Base-by-base conservation (phyloP, 164 flowering plant genomes). In the Houttuynia cordata region DNA sequence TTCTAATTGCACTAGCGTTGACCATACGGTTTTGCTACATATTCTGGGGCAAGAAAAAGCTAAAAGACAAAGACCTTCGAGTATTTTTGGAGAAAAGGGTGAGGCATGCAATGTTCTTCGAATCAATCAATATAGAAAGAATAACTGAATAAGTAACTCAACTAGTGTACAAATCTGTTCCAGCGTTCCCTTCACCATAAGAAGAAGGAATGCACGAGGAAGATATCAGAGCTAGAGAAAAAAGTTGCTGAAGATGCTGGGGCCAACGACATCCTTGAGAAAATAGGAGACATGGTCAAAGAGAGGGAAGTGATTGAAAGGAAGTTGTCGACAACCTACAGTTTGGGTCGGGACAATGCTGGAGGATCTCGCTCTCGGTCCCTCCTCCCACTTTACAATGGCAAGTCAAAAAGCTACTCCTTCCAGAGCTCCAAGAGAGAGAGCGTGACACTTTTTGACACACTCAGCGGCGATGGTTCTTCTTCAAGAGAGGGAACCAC, bases 41-140 rank as follows among this genome's bases (percentile, higher is more conserved):
- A 66, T 89, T 92, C 69, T 89, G 98, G 98, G 73, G 74, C 58
- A 92, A 89, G 71, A 82, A 74, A 71, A 89, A 86, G 74, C 78
- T 92, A 53, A 78, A 78, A 68, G 76, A 64, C 42, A 84, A 76
- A 64, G 71, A 68, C 71, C 84, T 92, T 24, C 88, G 85, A 47
- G 68, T 62, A 56, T 92, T 92, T 56, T 77, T 92, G 0, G 84
- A 81, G 49, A 86, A 82, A 71, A 71, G 98, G 66, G 98, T 89
- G 69, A 78, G 74, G 49, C 56, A 51, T 14, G 4, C n/a, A 30
- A 30, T 30, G 37, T 30, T 2, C 2, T 30, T 25, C 51, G 15
- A 52, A 19, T 61, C 62, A 2, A 47, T 21, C 12, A 19, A 45
- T 24, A 51, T 25, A 15, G 14, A 10, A 24, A 19, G 7, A 19